A percentile compares a stretch with the other conserved stretches of the same genome.
Conservation (phyloP, 352 stramenopile genomes). For the Globisporangium orthogonon region DNA sequence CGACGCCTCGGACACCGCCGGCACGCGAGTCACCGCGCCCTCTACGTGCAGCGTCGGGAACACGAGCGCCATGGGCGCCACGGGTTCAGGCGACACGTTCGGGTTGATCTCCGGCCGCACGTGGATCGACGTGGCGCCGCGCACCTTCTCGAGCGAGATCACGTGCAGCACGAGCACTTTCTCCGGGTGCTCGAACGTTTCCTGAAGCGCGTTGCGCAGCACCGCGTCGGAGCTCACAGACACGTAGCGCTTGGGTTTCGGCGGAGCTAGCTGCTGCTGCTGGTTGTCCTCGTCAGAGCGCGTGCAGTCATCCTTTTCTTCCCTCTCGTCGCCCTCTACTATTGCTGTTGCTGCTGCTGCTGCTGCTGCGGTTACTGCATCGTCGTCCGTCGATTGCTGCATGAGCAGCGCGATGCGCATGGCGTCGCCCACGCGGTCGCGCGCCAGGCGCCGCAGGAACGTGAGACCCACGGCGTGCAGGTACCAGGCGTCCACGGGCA, state of each 20-base stretch:
- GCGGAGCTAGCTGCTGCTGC: background rate
- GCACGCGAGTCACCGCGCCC: conserved; percentile 26
- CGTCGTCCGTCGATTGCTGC: conserved; percentile 20
- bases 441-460: conserved; percentile 62
- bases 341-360: background rate
- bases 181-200: conserved; percentile 59
- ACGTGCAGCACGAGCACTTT: conserved; percentile 68
- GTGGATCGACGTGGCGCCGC: conserved; percentile 48
- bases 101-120: conserved; percentile 71
- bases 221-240: conserved; percentile 48
- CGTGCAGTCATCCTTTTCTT: conserved; percentile 1
- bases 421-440: conserved; percentile 59
- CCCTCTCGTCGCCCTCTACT: background rate
- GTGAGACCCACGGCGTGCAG: conserved; percentile 61
- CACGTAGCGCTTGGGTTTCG: conserved; percentile 38
- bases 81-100: conserved; percentile 76
- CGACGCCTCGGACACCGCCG: conserved; percentile 21
- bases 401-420: conserved; percentile 56
- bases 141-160: conserved; percentile 55
- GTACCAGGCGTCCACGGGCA: conserved; percentile 83
- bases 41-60: conserved; percentile 67
- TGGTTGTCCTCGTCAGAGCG: background rate
- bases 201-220: conserved; percentile 47
- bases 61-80: conserved; percentile 54
- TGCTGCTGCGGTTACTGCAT: background rate